These are phyloP conservation scores for Leishmania gerbilli DNA, from an alignment of 208 protist species.

Conservation along the genomic window DNA sequence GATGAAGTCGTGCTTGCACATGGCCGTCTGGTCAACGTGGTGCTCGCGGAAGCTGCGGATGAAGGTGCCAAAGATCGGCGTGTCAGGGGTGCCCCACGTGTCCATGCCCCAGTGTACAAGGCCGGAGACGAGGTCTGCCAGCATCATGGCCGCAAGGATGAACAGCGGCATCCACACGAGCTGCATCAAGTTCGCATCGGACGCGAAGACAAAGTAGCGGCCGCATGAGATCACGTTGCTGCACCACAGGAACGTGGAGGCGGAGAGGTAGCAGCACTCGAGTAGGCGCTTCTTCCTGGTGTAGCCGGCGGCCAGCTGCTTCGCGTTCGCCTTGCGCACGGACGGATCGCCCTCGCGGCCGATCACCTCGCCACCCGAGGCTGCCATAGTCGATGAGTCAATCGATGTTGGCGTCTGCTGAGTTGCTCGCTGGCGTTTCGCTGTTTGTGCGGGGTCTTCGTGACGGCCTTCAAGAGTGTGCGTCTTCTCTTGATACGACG, in stretches of 20 bases:
- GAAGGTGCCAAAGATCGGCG: conserved; percentile 90
- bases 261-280: conserved; percentile 81
- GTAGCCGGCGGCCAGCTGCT: conserved; percentile 82
- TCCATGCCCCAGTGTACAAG: conserved; percentile 94
- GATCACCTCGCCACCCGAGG: conserved; percentile 37
- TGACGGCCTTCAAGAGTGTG: neutral
- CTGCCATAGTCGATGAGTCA: conserved; percentile 3
- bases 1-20: conserved; percentile 94
- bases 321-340: conserved; percentile 77
- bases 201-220: conserved; percentile 71
- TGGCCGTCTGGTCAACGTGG: conserved; percentile 91
- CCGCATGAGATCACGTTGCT: conserved; percentile 58
- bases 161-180: conserved; percentile 74
- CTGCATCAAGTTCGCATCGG: conserved; percentile 60
- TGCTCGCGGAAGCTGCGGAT: conserved; percentile 96
- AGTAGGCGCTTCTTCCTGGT: conserved; percentile 83
- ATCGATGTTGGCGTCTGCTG: neutral
- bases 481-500: neutral
- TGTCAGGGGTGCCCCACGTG: conserved; percentile 93
- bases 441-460: neutral
- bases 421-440: neutral
- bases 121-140: conserved; percentile 91
- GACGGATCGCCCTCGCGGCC: conserved; percentile 46
- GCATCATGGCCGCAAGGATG: conserved; percentile 78
- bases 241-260: conserved; percentile 62